Evolutionary conservation across 2,329 filamentous ascomycete species (phyloP).

Genomic region (Zasmidium cellare): DNA sequence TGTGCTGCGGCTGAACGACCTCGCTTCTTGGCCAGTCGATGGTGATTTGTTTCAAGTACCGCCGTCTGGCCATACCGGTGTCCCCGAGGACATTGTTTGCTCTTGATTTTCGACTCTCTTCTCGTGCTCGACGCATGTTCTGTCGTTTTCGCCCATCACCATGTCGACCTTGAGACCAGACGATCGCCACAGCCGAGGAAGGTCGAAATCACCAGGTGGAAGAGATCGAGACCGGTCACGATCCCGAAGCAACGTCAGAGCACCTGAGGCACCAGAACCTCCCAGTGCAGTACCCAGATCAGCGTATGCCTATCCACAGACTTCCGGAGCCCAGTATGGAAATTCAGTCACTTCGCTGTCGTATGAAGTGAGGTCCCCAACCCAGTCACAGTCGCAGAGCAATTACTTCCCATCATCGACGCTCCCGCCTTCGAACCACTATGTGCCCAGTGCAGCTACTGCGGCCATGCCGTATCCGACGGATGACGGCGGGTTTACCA

Average conservation of each 20-base stretch:
- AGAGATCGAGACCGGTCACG: slow-evolving; percentile 37
- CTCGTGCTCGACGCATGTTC: not conserved
- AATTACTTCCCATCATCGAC: slow-evolving; percentile 16
- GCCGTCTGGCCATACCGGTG: not conserved
- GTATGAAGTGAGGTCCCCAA: slow-evolving; percentile 44
- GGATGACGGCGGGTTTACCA: slow-evolving; percentile 38
- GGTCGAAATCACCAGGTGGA: slow-evolving; percentile 43
- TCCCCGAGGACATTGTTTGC: not conserved
- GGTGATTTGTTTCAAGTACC: not conserved
- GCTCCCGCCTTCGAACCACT: slow-evolving; percentile 12
- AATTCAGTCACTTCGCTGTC: slow-evolving; percentile 30
- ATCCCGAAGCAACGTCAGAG: slow-evolving; percentile 41
- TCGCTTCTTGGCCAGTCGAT: not conserved
- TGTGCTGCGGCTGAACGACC: slow-evolving; percentile 6
- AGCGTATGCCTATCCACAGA: slow-evolving; percentile 23
- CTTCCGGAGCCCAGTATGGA: slow-evolving; percentile 19
- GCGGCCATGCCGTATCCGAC: slow-evolving; percentile 28
- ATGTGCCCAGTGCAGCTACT: slow-evolving; percentile 15
- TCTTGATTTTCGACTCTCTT: not conserved
- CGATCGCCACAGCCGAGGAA: slow-evolving; percentile 41
- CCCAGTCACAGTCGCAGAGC: slow-evolving; percentile 2
- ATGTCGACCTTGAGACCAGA: slow-evolving; percentile 39
- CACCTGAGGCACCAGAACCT: slow-evolving; percentile 32
- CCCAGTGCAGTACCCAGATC: slow-evolving; percentile 20
- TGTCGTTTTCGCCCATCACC: not conserved